These are phyloP conservation scores for Euphorbia peplus DNA, from an alignment of 345 rosid species.

Conservation along the genomic window DNA sequence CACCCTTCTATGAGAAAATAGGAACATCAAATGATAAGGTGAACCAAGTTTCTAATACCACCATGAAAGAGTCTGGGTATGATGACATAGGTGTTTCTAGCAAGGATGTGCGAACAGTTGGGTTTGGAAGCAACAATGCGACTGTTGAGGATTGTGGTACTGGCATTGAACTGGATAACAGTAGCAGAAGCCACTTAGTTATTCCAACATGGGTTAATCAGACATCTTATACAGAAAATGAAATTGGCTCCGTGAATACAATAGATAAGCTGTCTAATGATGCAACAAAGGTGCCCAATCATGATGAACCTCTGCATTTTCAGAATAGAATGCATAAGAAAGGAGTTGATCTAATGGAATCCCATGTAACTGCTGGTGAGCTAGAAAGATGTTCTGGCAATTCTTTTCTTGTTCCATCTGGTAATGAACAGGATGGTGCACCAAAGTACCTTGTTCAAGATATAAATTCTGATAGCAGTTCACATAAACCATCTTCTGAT, in stretches of 20 bases:
- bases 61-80: conserved; percentile 15
- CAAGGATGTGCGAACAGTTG: conserved; percentile 19
- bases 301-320: conserved; percentile 2
- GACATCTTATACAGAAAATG: conserved; percentile 13
- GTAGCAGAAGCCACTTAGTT: conserved; percentile 8
- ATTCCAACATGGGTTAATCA: conserved; percentile 17
- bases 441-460: conserved; percentile 20
- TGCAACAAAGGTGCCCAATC: conserved; percentile 13
- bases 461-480: conserved; percentile 20
- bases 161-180: conserved; percentile 11
- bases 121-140: conserved; percentile 5
- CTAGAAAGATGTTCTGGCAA: conserved; percentile 14
- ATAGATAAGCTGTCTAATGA: conserved; percentile 20
- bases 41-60: conserved; percentile 7
- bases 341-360: conserved; percentile 6
- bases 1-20: conserved; percentile 12
- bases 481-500: conserved; percentile 9
- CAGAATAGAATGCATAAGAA: conserved; percentile 15
- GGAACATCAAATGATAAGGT: conserved; percentile 15
- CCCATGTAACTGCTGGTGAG: conserved; percentile 9
- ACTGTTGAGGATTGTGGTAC: conserved; percentile 8
- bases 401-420: conserved; percentile 11
- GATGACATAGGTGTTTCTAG: conserved; percentile 14
- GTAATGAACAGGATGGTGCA: conserved; percentile 16
- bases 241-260: conserved; percentile 16